Conservation (phyloP, 805 yeast genomes). For the Candida nitratophila region DNA sequence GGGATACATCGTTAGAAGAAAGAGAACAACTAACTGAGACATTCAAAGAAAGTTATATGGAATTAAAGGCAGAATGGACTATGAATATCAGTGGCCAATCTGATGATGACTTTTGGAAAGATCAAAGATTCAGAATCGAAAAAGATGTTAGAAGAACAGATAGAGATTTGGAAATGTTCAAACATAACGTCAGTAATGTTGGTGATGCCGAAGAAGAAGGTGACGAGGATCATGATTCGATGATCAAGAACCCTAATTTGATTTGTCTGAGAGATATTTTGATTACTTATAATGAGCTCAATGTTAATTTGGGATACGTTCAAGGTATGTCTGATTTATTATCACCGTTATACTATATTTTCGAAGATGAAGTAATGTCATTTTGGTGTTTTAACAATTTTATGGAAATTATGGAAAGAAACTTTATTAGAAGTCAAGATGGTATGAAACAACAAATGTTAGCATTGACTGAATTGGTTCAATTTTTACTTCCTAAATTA, state of each 20-base stretch:
- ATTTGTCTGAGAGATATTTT: slow-evolving; percentile 67
- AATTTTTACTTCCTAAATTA: slow-evolving; percentile 80
- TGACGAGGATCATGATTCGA: slow-evolving; percentile 51
- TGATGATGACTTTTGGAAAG: slow-evolving; percentile 71
- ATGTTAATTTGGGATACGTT: slow-evolving; percentile 82
- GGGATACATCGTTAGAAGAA: slow-evolving; percentile 75
- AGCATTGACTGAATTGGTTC: slow-evolving; percentile 77
- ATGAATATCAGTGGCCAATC: slow-evolving; percentile 45
- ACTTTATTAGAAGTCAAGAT: slow-evolving; percentile 82
- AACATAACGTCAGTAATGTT: slow-evolving; percentile 32
- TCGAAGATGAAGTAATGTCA: slow-evolving; percentile 66
- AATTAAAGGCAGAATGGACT: slow-evolving; percentile 67
- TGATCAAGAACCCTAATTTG: slow-evolving; percentile 71
- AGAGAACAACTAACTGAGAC: slow-evolving; percentile 52
- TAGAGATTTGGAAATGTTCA: slow-evolving; percentile 62
- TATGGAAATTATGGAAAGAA: slow-evolving; percentile 94
- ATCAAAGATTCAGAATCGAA: slow-evolving; percentile 83
- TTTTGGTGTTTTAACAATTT: slow-evolving; percentile 86
- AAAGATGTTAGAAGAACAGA: slow-evolving; percentile 93
- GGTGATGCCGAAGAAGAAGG: slow-evolving; percentile 24
- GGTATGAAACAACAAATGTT: slow-evolving; percentile 90
- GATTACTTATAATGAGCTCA: slow-evolving; percentile 79
- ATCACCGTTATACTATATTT: slow-evolving; percentile 68
- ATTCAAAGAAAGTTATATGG: slow-evolving; percentile 40
- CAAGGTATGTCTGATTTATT: slow-evolving; percentile 97